Base-by-base conservation (phyloP, 1,284 basidiomycete genomes). In the Trametes polyzona region DNA sequence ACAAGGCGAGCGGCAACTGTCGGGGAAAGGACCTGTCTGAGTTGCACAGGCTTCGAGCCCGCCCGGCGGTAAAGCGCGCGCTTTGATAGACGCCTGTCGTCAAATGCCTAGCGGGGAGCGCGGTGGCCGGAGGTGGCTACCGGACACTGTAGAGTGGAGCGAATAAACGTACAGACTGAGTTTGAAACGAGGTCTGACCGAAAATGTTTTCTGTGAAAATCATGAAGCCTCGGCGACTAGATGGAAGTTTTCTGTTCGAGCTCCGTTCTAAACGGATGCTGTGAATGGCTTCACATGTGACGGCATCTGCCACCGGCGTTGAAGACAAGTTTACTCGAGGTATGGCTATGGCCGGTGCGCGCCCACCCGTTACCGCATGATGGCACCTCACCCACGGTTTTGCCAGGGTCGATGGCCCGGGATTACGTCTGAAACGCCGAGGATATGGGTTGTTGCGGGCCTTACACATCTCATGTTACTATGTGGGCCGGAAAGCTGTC, bases 301-400 rank as follows among this genome's bases (percentile, higher is more conserved):
- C 52, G 52, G 19, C 42, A 47, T 40, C 36, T 53, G 52, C 27
- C 52, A 53, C 43, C 50, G 52, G 52, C 30, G 52, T 52, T 53
- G 44, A 26, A 7, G n/a, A 37, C 9, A 16, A 19, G 19, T 27
- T 47, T 53, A 46, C 33, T 53, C 52, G 36, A 46, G 23, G 21
- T 7, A 6, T 5, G 11, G 30, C 14, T 47, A 47, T 24, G 10
- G 19, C 44, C 35, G 52, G 21, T 14, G 6, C 9, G 21, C 4
- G n/a, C n/a, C 33, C 6, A 12, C 46, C 24, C 33, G 29, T n/a
- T 11, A 35, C 23, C 33, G 33, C n/a, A 36, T 36, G 46, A 47
- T 37, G 35, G 33, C 21, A 7, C 12, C 26, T 17, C 7, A 14
- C 19, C 16, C 10, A n/a, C 26, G 41, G 26, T 14, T 7, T 26